Evolutionary conservation across 352 stramenopile genomes (phyloP).

Genomic region (Globisporangium paddicum): DNA sequence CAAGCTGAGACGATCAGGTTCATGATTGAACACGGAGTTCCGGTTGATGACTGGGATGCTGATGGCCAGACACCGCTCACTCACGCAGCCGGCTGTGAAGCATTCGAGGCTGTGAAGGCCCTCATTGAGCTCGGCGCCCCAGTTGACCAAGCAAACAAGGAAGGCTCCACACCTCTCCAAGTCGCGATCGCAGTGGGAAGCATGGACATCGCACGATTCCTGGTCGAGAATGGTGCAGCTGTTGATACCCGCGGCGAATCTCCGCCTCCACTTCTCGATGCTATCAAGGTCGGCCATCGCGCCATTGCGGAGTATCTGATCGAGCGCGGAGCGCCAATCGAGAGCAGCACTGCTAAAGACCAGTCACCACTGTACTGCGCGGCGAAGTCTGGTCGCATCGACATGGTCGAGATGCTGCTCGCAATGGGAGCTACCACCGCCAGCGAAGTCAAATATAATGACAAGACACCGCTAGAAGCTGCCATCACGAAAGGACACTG

Average conservation of each 20-base stretch:
- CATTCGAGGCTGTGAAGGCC: background rate
- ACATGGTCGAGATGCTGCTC: background rate
- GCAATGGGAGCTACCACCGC: background rate
- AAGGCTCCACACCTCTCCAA: no score
- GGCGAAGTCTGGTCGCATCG: background rate
- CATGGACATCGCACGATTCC: no score
- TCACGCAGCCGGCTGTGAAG: background rate
- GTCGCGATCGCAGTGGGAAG: no score
- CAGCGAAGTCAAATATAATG: background rate
- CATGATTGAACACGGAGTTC: background rate
- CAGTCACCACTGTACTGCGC: background rate
- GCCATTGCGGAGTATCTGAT: background rate
- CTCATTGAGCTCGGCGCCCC: background rate
- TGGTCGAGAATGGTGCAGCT: no score
- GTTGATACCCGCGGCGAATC: no score
- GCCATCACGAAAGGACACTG: background rate
- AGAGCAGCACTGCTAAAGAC: background rate
- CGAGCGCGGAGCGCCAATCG: background rate
- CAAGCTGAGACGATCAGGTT: background rate
- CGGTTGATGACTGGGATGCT: background rate
- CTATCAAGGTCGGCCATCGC: background rate
- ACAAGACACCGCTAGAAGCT: background rate
- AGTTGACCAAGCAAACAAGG: no score
- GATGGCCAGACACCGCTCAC: background rate
- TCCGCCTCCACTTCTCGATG: background rate